Conservation (phyloP, 768 basidiomycete genomes). For the Strobilomyces dryophilus region DNA sequence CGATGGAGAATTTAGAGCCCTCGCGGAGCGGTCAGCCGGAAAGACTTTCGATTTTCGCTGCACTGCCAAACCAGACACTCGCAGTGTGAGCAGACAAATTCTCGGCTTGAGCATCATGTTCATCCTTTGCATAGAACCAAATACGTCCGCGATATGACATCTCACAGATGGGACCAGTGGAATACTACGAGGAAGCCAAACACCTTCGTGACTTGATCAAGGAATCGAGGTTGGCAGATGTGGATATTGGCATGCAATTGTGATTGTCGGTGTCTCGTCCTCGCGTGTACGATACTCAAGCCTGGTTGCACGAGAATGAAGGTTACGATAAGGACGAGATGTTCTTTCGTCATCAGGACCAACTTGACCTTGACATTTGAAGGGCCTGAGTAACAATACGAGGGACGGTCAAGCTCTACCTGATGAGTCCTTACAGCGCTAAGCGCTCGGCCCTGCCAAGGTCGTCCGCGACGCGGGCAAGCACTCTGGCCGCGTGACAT, state of each 20-base stretch:
- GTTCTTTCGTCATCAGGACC: too few relatives aligned
- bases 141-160: slow-evolving; percentile 82
- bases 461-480: too few relatives aligned
- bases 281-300: slow-evolving; percentile 3
- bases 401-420: too few relatives aligned
- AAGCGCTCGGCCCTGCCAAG: too few relatives aligned
- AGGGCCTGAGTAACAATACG: too few relatives aligned
- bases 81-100: slow-evolving; percentile 51
- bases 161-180: slow-evolving; percentile 55
- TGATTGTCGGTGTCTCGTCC: slow-evolving; percentile 1
- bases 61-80: slow-evolving; percentile 84
- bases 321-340: too few relatives aligned
- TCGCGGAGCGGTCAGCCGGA: slow-evolving; percentile 63
- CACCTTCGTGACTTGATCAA: slow-evolving; percentile 54
- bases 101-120: neutral
- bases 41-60: slow-evolving; percentile 78
- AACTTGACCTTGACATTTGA: too few relatives aligned
- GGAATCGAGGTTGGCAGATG: slow-evolving; percentile 51
- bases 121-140: slow-evolving; percentile 52
- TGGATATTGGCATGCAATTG: neutral
- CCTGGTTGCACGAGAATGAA: neutral
- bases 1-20: slow-evolving; percentile 51
- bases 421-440: too few relatives aligned
- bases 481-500: too few relatives aligned
- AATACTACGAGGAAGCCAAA: slow-evolving; percentile 67